phyloP scores from a whole-genome alignment of 768 basidiomycete species.

The Xerocomus brunneocitrinus region DNA sequence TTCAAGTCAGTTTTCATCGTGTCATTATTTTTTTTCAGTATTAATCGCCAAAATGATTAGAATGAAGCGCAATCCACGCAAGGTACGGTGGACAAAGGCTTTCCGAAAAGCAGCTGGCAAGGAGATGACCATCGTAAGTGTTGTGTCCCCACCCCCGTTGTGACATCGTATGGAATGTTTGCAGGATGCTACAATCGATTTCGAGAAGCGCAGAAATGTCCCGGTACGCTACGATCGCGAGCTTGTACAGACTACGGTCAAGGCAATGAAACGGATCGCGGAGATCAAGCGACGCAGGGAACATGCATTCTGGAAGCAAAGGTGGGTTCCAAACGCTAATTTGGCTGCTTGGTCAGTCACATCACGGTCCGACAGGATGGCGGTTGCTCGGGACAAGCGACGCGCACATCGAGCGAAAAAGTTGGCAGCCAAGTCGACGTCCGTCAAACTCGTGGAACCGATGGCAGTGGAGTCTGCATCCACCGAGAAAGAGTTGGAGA shows the following conservation, averaged over 20 bases:
- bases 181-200: conserved; percentile 97
- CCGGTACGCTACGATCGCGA: conserved; percentile 97
- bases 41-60: conserved; percentile 35
- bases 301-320: conserved; percentile 93
- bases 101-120: conserved; percentile 98
- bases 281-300: conserved; percentile 91
- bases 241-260: conserved; percentile 85
- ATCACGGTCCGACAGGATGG: conserved; percentile 59
- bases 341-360: not conserved
- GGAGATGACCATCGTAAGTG: conserved; percentile 94
- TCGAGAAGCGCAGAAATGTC: conserved; percentile 97
- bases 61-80: conserved; percentile 99
- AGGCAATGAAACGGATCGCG: conserved; percentile 92
- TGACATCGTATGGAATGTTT: not conserved
- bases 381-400: conserved; percentile 72
- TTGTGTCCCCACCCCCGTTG: conserved; percentile 3
- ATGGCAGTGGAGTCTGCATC: conserved; percentile 40
- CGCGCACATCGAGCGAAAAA: conserved; percentile 68
- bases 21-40: not conserved
- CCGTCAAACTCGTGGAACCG: conserved; percentile 66
- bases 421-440: conserved; percentile 46
- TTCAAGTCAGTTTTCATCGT: conserved; percentile 72
- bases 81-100: conserved; percentile 99
- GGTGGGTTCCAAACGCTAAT: conserved; percentile 37
- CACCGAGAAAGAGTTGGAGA: conserved; percentile 58